phyloP scores from a whole-genome alignment of 2,329 filamentous ascomycete genomes.

The Pyrenochaeta sp. region DNA sequence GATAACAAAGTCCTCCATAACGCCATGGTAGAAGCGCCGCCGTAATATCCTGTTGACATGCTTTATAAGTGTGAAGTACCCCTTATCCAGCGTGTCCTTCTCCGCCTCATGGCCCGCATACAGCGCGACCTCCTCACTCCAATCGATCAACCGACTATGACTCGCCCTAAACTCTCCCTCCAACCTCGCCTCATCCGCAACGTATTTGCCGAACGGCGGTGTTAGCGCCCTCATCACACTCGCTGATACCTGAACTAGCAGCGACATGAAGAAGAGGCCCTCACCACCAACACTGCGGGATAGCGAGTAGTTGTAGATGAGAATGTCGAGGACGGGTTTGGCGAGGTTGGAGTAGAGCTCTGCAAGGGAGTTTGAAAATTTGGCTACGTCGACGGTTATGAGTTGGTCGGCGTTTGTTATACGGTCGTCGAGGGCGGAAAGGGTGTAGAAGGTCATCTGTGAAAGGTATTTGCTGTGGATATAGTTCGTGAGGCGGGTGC shows the following conservation, averaged over 20 bases:
- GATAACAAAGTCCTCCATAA: slow-evolving; percentile 99
- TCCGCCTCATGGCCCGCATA: slow-evolving; percentile 93
- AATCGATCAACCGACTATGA: slow-evolving; percentile 93
- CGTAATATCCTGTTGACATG: slow-evolving; percentile 96
- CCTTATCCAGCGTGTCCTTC: slow-evolving; percentile 96
- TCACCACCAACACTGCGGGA: slow-evolving; percentile 96
- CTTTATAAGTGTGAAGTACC: slow-evolving; percentile 98
- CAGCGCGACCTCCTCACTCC: slow-evolving; percentile 92
- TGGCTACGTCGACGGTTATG: slow-evolving; percentile 94
- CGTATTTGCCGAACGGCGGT: slow-evolving; percentile 95
- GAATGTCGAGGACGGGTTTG: slow-evolving; percentile 93
- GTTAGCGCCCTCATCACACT: slow-evolving; percentile 93
- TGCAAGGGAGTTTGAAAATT: slow-evolving; percentile 93
- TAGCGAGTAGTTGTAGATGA: slow-evolving; percentile 94
- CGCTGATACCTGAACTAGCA: slow-evolving; percentile 92
- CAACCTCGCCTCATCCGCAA: slow-evolving; percentile 91
- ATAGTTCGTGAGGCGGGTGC: slow-evolving; percentile 89
- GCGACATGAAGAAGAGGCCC: slow-evolving; percentile 92
- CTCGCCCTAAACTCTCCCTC: slow-evolving; percentile 97
- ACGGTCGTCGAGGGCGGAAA: slow-evolving; percentile 92
- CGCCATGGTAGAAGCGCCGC: slow-evolving; percentile 92
- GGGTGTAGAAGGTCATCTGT: slow-evolving; percentile 97
- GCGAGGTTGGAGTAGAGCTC: slow-evolving; percentile 96
- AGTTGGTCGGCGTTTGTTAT: slow-evolving; percentile 99
- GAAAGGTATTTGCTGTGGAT: slow-evolving; percentile 96